Evolutionary conservation across 768 basidiomycete genomes (phyloP).

Genomic region (Mycena chlorophos): DNA sequence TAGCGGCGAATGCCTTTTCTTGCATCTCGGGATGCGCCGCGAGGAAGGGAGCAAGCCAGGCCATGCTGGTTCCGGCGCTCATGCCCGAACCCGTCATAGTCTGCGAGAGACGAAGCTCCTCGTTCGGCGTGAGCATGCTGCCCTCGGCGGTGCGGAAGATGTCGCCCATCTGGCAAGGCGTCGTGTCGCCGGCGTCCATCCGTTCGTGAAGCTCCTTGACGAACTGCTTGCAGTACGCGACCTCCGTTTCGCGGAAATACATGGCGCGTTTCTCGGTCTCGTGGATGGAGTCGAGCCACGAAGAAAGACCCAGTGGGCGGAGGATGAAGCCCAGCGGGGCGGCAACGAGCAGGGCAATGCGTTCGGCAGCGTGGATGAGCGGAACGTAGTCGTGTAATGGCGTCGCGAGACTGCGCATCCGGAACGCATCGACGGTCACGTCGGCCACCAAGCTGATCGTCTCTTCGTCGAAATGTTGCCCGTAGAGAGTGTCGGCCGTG

Average conservation of each 20-base stretch:
- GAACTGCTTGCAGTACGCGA: constrained; percentile 6
- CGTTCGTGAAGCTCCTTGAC: constrained; percentile 10
- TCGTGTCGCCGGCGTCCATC: constrained; percentile 7
- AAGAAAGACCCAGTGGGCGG: not conserved
- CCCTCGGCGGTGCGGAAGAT: constrained; percentile 4
- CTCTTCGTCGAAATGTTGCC: constrained; percentile 9
- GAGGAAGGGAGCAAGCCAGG: constrained; percentile 6
- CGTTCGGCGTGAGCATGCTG: constrained; percentile 6
- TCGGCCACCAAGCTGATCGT: constrained; percentile 5
- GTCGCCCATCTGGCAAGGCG: constrained; percentile 10
- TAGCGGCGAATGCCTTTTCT: constrained; percentile 8
- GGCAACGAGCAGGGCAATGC: not conserved
- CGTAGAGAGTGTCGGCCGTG: constrained; percentile 10
- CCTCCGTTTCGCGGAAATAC: constrained; percentile 11
- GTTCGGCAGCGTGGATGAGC: constrained; percentile 4
- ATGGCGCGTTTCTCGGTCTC: constrained; percentile 2
- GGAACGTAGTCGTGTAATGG: constrained; percentile 14
- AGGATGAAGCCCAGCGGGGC: not conserved
- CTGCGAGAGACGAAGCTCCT: constrained; percentile 13
- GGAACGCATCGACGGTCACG: constrained; percentile 12
- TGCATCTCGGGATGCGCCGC: constrained; percentile 16
- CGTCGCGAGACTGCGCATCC: constrained; percentile 13
- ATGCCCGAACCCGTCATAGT: constrained; percentile 11
- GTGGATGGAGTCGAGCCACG: not conserved
- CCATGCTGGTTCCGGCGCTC: not conserved